phyloP scores from a whole-genome alignment of 768 basidiomycete species.

The Rickenella mellea region DNA sequence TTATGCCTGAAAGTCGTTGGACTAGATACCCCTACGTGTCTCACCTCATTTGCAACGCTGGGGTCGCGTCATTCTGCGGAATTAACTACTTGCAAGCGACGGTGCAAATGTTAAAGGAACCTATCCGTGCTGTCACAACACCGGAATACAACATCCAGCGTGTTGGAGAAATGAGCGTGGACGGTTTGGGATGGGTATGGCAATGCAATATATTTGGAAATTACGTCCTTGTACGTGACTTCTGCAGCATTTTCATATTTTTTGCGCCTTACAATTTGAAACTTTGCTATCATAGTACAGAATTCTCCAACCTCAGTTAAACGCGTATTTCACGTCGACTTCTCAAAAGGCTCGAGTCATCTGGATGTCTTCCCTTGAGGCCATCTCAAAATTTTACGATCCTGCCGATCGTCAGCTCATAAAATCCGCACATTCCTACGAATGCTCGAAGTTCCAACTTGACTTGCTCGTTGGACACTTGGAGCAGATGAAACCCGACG shows the following conservation, averaged over 20 bases:
- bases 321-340: slow-evolving; percentile 25
- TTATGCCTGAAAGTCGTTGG: neutral
- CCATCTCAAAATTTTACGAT: slow-evolving; percentile 43
- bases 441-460: slow-evolving; percentile 67
- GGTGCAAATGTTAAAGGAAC: slow-evolving; percentile 36
- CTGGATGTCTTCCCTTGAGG: slow-evolving; percentile 74
- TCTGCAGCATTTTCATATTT: neutral
- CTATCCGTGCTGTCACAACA: slow-evolving; percentile 37
- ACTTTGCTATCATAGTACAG: slow-evolving; percentile 45
- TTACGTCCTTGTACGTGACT: slow-evolving; percentile 55
- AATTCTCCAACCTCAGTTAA: slow-evolving; percentile 43
- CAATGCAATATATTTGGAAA: slow-evolving; percentile 81
- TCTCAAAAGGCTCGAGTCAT: slow-evolving; percentile 48
- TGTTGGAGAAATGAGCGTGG: slow-evolving; percentile 47
- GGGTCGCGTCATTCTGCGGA: slow-evolving; percentile 45
- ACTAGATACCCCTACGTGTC: slow-evolving; percentile 72
- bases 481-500: slow-evolving; percentile 31
- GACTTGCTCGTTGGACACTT: slow-evolving; percentile 55
- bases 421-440: slow-evolving; percentile 53
- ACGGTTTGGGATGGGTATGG: slow-evolving; percentile 76
- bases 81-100: slow-evolving; percentile 42
- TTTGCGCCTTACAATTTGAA: slow-evolving; percentile 4
- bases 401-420: slow-evolving; percentile 65
- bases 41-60: slow-evolving; percentile 75
- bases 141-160: slow-evolving; percentile 53